Evolutionary conservation across 441 rosid species (phyloP).

Genomic region (Gossypium laxum): DNA sequence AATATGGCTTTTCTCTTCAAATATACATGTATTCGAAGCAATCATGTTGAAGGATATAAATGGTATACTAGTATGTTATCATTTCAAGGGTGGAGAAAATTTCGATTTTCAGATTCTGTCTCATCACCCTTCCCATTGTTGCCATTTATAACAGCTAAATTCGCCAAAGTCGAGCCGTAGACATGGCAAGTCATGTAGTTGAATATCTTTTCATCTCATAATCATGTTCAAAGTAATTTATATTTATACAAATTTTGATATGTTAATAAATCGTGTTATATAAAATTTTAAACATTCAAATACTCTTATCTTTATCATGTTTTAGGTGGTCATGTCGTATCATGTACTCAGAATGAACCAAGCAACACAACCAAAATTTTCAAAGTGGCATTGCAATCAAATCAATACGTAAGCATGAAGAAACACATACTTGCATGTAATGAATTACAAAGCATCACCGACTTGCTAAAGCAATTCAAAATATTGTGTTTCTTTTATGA

Average conservation of each 20-base stretch:
- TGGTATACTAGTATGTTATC: background rate
- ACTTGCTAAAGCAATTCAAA: background rate
- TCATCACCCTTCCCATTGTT: background rate
- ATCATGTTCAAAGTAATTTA: background rate
- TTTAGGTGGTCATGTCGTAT: background rate
- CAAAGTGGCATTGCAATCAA: background rate
- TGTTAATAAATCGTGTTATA: background rate
- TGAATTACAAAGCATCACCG: background rate
- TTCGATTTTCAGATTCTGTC: background rate
- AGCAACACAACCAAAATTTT: background rate
- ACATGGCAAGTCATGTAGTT: background rate
- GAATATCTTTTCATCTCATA: background rate
- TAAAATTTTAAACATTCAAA: background rate
- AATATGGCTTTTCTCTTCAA: background rate
- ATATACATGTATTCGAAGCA: background rate
- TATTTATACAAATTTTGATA: background rate
- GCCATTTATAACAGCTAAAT: background rate
- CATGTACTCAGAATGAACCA: background rate
- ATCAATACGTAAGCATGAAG: background rate
- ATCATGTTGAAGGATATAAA: background rate
- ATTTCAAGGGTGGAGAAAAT: background rate
- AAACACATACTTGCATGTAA: background rate
- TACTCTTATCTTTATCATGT: background rate
- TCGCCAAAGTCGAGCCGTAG: background rate
- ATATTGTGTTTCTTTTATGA: background rate